A percentile compares a stretch with the other conserved stretches of the same genome.
Conservation (phyloP, 768 basidiomycete genomes). For the Scleroderma bovista region DNA sequence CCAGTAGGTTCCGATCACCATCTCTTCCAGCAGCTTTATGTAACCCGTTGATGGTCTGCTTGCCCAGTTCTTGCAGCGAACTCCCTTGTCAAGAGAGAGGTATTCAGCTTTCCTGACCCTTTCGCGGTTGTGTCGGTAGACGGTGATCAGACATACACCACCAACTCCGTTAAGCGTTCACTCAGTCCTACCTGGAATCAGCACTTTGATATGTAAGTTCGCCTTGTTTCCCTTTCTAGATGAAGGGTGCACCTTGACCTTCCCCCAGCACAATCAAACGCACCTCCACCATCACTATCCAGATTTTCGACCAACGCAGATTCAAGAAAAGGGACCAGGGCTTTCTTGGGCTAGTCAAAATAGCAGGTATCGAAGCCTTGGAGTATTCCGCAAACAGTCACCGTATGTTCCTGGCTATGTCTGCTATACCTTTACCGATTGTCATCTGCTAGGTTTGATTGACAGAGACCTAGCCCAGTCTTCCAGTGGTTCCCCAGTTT, state of each 20-base stretch:
- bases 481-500: conserved; percentile 44
- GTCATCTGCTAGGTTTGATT: conserved; percentile 29
- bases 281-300: conserved; percentile 72
- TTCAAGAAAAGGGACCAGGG: conserved; percentile 87
- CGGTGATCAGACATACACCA: conserved; percentile 76
- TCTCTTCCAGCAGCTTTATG: neutral
- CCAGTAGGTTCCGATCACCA: conserved; percentile 9
- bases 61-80: conserved; percentile 70
- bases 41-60: neutral
- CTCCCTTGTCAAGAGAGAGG: conserved; percentile 68
- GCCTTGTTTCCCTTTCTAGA: conserved; percentile 2
- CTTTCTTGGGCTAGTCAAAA: conserved; percentile 54
- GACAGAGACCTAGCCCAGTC: conserved; percentile 50
- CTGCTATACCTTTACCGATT: neutral
- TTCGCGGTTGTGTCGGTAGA: conserved; percentile 87
- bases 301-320: conserved; percentile 87
- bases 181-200: conserved; percentile 80
- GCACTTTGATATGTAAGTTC: conserved; percentile 79
- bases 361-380: conserved; percentile 51
- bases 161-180: conserved; percentile 61
- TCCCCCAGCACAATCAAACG: conserved; percentile 56
- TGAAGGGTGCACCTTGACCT: conserved; percentile 2
- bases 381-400: conserved; percentile 40
- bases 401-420: conserved; percentile 27
- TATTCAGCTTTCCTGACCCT: conserved; percentile 80